Base-by-base conservation (phyloP, 805 yeast genomes). In the Kazachstania viticola region DNA sequence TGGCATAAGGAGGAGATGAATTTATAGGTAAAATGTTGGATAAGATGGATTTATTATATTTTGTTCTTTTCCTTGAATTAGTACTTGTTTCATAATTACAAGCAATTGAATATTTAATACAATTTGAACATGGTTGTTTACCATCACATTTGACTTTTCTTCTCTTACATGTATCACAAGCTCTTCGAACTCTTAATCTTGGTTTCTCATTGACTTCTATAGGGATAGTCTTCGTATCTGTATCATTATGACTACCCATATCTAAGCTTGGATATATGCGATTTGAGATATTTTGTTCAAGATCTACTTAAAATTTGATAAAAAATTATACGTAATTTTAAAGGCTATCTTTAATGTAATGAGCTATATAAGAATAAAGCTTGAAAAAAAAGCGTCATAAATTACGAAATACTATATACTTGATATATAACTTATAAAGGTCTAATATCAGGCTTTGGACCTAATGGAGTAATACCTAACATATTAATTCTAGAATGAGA, bases 401-500 rank as follows among this genome's bases (percentile, higher is more conserved):
- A n/a, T n/a, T n/a, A n/a, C n/a, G n/a, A n/a, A n/a, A n/a, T n/a
- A n/a, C n/a, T n/a, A n/a, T n/a, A n/a, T n/a, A n/a, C n/a, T n/a
- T n/a, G n/a, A n/a, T n/a, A n/a, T n/a, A n/a, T n/a, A n/a, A n/a
- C 22, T 31, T 33, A 41, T 15, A 67, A 52, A 7, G 78, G 73
- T 42, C 64, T 56, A 38, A 85, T 80, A 48, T 83, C 59, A 21
- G 94, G 94, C 25, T 75, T 46, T 14, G 97, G 97, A 2, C 97
- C 97, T 22, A 79, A 45, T 3, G 97, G 94, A 3, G 95, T 79
- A 41, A 91, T 79, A 2, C 79, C 76, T 39, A 65, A 60, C 4
- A 94, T 95, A 52, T 88, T 91, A 55, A 84, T 79, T 30, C 69
- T 69, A 26, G 69, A 52, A 54, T 87, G 96, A 17, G 91, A 76